Evolutionary conservation across 768 basidiomycete species (phyloP).

Genomic region (Psilocybe azurescens): DNA sequence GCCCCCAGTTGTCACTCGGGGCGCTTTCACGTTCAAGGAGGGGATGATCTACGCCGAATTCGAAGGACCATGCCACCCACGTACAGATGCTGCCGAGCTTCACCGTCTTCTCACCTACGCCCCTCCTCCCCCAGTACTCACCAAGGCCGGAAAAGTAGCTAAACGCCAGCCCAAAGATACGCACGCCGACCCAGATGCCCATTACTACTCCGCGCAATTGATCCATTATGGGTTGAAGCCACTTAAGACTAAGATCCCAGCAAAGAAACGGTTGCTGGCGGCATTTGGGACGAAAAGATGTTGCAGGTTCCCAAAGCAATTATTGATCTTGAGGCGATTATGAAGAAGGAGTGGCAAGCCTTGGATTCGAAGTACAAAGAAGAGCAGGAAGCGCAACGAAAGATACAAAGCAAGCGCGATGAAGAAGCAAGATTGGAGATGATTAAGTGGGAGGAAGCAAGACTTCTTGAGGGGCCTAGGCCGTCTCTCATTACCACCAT

Average conservation of each 20-base stretch:
- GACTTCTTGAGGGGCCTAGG: neutral
- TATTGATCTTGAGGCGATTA: constrained; percentile 23
- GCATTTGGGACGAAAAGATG: constrained; percentile 24
- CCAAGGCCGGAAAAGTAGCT: constrained; percentile 32
- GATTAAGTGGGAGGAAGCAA: neutral
- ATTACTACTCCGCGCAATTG: constrained; percentile 34
- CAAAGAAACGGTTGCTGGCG: constrained; percentile 29
- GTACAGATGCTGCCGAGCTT: constrained; percentile 20
- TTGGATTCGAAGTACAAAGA: constrained; percentile 22
- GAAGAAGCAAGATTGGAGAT: neutral
- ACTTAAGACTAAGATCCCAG: constrained; percentile 29
- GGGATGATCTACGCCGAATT: constrained; percentile 24
- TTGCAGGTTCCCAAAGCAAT: constrained; percentile 26
- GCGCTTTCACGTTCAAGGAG: constrained; percentile 24
- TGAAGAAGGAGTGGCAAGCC: constrained; percentile 27
- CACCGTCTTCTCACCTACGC: constrained; percentile 29
- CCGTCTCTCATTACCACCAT: too few relatives aligned
- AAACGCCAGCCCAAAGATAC: constrained; percentile 27
- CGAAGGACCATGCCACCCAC: constrained; percentile 22
- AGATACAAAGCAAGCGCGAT: neutral
- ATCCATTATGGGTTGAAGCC: constrained; percentile 32
- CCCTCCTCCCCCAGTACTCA: constrained; percentile 26
- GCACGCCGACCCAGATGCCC: constrained; percentile 25
- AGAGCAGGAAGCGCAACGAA: constrained; percentile 1
- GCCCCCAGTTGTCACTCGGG: constrained; percentile 20